A percentile compares a stretch with the other conserved stretches of the same genome.
Conservation (phyloP, 1,284 basidiomycete genomes). For the Fistulinella staudtii region DNA sequence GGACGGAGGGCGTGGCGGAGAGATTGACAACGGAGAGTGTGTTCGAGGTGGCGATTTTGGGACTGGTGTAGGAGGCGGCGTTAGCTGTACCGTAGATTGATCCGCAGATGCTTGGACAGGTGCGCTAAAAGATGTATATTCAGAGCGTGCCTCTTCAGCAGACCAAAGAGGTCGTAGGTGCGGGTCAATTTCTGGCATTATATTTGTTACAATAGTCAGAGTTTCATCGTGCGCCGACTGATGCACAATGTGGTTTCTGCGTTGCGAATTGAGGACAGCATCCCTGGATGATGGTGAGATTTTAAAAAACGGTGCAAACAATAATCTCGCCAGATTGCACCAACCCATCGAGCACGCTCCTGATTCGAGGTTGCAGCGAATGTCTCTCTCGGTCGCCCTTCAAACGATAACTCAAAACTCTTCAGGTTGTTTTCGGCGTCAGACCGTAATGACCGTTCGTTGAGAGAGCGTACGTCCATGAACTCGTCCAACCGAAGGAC, state of each 20-base stretch:
- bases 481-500: conserved; percentile 50
- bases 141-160: conserved; percentile 20
- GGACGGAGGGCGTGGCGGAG: conserved; percentile 27
- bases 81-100: conserved; percentile 6
- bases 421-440: conserved; percentile 38
- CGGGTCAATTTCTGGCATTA: conserved; percentile 2
- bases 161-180: conserved; percentile 7
- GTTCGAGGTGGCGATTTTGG: conserved; percentile 17
- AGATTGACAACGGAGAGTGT: conserved; percentile 19
- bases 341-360: conserved; percentile 67
- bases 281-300: conserved; percentile 44
- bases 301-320: not conserved
- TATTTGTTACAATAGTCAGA: conserved; percentile 20
- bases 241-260: conserved; percentile 6
- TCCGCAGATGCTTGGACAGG: conserved; percentile 7
- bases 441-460: conserved; percentile 42
- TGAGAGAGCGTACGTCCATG: conserved; percentile 59
- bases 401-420: conserved; percentile 62
- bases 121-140: conserved; percentile 29
- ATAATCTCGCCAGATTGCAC: conserved; percentile 57
- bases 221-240: not conserved
- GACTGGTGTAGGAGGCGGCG: conserved; percentile 25
- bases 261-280: conserved; percentile 45
- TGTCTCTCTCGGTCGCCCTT: conserved; percentile 47
- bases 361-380: conserved; percentile 60